phyloP scores from a whole-genome alignment of 2,329 filamentous ascomycete genomes.

The Epichloe scottii region DNA sequence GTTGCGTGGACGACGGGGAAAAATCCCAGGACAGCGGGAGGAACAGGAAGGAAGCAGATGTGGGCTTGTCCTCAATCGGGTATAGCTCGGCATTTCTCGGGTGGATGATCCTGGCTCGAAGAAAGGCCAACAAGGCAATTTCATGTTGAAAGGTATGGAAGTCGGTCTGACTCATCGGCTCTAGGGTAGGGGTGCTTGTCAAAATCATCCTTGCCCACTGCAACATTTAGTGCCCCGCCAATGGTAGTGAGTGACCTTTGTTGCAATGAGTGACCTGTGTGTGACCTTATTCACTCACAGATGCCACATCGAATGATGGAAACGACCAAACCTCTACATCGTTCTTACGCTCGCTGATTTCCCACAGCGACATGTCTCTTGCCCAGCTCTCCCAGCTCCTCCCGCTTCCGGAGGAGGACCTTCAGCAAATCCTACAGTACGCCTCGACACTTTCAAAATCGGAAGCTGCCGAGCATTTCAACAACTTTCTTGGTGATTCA shows the following conservation, averaged over 20 bases:
- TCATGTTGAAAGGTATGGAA: background rate
- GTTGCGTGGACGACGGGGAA: conserved; percentile 12
- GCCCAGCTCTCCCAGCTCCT: conserved; percentile 67
- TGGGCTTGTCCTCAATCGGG: conserved; percentile 7
- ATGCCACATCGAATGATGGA: background rate
- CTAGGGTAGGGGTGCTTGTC: background rate
- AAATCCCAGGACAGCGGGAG: conserved; percentile 8
- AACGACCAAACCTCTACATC: background rate
- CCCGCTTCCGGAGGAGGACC: conserved; percentile 71
- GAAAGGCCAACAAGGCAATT: too few relatives aligned
- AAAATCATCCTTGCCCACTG: background rate
- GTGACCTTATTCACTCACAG: background rate
- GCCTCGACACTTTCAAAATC: conserved; percentile 62
- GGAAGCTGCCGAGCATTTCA: conserved; percentile 73
- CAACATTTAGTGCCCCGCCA: background rate
- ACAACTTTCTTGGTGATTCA: conserved; percentile 77
- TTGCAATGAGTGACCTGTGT: too few relatives aligned
- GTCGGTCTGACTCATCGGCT: background rate
- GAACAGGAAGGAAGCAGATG: background rate
- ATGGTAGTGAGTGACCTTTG: too few relatives aligned
- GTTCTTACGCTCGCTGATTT: background rate
- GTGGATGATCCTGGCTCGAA: background rate
- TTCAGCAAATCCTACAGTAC: conserved; percentile 77
- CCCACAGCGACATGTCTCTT: conserved; percentile 32
- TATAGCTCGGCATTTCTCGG: conserved; percentile 12